Evolutionary conservation across 148 eudicot genomes (phyloP).

Genomic region (Fagopyrum esculentum): DNA sequence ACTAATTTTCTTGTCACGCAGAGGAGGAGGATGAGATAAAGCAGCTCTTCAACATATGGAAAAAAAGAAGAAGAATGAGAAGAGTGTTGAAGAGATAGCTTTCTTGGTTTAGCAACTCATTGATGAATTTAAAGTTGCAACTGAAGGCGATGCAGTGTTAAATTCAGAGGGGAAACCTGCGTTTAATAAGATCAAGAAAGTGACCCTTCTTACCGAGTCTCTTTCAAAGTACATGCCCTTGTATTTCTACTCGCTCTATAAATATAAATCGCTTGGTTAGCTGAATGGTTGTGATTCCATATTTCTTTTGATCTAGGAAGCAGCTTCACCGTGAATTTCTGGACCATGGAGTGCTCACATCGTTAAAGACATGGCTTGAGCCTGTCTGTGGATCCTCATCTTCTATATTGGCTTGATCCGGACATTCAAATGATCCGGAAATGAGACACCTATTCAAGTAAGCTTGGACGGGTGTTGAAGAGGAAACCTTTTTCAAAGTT

Average conservation of each 20-base stretch:
- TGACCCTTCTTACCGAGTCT: too few species aligned
- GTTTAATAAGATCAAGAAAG: too few species aligned
- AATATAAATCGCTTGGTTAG: neutral
- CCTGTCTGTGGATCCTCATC: too few species aligned
- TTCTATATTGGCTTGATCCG: too few species aligned
- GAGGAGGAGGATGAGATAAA: slow-evolving; percentile 27
- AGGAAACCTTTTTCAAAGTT: too few species aligned
- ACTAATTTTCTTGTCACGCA: neutral
- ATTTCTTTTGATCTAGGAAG: slow-evolving; percentile 47
- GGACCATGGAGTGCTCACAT: slow-evolving; percentile 90
- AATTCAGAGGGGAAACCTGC: slow-evolving; percentile 76
- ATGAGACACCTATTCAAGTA: too few species aligned
- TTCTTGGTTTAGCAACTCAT: slow-evolving; percentile 76
- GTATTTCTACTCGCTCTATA: neutral
- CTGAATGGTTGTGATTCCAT: neutral
- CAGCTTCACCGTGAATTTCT: slow-evolving; percentile 92
- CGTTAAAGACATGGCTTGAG: slow-evolving; percentile 86
- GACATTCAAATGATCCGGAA: too few species aligned
- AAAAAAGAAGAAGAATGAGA: slow-evolving; percentile 89
- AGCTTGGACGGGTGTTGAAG: too few species aligned
- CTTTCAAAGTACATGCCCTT: slow-evolving; percentile 61
- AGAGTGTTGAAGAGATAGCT: slow-evolving; percentile 88
- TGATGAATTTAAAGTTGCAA: slow-evolving; percentile 93
- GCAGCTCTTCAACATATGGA: slow-evolving; percentile 62
- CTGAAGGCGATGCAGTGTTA: slow-evolving; percentile 82